Base-by-base conservation (phyloP, 1,284 basidiomycete genomes). In the Cryptococcus sp. region DNA sequence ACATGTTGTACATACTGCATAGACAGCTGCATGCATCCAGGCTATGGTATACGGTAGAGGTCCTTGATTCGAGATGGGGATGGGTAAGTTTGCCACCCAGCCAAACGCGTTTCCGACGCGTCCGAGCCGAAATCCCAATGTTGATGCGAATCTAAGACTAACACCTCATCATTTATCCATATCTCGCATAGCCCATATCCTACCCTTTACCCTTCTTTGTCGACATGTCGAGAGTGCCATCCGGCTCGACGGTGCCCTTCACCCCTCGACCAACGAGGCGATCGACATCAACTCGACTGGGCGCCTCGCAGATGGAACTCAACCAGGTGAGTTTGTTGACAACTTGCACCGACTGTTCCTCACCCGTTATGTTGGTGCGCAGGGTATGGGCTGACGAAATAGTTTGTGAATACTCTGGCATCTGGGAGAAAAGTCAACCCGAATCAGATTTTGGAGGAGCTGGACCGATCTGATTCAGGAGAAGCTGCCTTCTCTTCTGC, bases 381-480 rank as follows among this genome's bases (percentile, higher is more conserved):
- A 19, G 41, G 37, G 36, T 45, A 25, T 22, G 18, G 24, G n/a
- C 36, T 28, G n/a, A 42, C 28, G 34, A 9, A 24, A 4, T 31
- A 69, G 65, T 61, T 66, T 36, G 60, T 65, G 2, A 60, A 56
- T 5, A 71, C 67, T 4, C 48, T 71, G 2, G 69, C 69, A 19
- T 66, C 67, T 0, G 62, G 67, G 10, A 52, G 67, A 33, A 65
- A 65, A 33, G 67, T 69, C 22, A 57, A 57, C 22, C 64, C 69
- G 5, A 58, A 57, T 14, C 58, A 58, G 16, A 68, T 72, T n/a
- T 43, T 69, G 25, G 68, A 69, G 31, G 68, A 74, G 38, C 56
- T 68, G 19, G 70, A 73, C 32, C 54, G 55, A 14, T 63, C 62
- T 19, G 63, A 59, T 1, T 64, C 65, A 47, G 62, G 56, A 16